These are phyloP conservation scores for Clitopilus passeckerianus DNA, from an alignment of 768 basidiomycete species.

Conservation along the genomic window DNA sequence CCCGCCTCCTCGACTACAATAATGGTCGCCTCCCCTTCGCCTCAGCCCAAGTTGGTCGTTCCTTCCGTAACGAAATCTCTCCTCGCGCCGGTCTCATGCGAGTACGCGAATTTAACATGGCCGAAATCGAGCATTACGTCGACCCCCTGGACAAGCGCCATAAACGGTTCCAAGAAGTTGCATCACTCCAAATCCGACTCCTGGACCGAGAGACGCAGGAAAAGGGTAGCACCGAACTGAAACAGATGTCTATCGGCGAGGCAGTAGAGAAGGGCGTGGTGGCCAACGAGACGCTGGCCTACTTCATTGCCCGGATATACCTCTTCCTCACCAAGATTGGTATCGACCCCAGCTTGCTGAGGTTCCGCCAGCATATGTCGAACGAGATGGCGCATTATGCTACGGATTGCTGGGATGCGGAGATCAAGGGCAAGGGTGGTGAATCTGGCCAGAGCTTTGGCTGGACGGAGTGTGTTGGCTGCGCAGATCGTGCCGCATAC, in stretches of 20 bases:
- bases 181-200: constrained; percentile 67
- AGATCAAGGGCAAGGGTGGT: constrained; percentile 65
- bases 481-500: constrained; percentile 97
- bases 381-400: constrained; percentile 99
- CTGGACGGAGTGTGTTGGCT: constrained; percentile 99
- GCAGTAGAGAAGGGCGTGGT: constrained; percentile 84
- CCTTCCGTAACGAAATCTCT: constrained; percentile 98
- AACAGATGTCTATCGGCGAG: constrained; percentile 74
- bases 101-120: constrained; percentile 99
- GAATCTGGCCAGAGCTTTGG: constrained; percentile 40
- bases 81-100: constrained; percentile 94
- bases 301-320: constrained; percentile 91
- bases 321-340: constrained; percentile 90
- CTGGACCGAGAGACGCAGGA: constrained; percentile 83
- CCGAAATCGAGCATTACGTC: constrained; percentile 98
- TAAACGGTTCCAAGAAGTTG: constrained; percentile 75
- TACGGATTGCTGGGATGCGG: constrained; percentile 99
- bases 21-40: constrained; percentile 96
- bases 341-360: constrained; percentile 73
- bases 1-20: constrained; percentile 95
- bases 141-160: constrained; percentile 92
- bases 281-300: constrained; percentile 96
- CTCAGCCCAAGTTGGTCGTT: constrained; percentile 92
- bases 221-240: constrained; percentile 62
- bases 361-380: constrained; percentile 97